phyloP scores from a whole-genome alignment of 768 basidiomycete genomes.

The Suillus subluteus region DNA sequence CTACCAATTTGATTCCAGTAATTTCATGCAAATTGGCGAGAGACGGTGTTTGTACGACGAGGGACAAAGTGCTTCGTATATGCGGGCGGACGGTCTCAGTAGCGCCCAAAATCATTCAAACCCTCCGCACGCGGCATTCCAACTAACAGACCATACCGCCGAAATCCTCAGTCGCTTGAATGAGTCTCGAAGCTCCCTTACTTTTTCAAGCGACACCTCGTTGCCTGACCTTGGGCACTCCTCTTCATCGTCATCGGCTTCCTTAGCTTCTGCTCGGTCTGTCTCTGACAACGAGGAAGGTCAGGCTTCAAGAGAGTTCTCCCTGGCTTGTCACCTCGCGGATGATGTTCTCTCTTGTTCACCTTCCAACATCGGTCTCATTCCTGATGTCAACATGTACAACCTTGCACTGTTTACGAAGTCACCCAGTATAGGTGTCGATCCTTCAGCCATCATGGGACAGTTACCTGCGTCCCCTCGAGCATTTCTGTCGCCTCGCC shows the following conservation, averaged over 20 bases:
- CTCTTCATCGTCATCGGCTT: constrained; percentile 1
- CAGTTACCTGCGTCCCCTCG: constrained; percentile 7
- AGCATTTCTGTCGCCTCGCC: neutral
- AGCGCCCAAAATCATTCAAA: neutral
- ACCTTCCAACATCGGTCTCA: constrained; percentile 25
- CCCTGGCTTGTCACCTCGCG: constrained; percentile 8
- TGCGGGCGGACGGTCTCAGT: neutral
- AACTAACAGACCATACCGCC: neutral
- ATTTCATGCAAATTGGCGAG: neutral
- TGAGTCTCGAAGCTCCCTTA: neutral
- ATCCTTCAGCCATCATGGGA: constrained; percentile 44
- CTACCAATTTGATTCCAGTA: constrained; percentile 6
- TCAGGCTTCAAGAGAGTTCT: neutral
- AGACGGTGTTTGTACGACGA: neutral
- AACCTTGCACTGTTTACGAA: constrained; percentile 23
- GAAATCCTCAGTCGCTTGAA: neutral
- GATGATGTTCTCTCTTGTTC: constrained; percentile 18
- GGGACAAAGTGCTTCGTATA: neutral
- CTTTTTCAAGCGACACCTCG: neutral
- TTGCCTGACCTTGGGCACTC: neutral
- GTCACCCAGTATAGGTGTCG: constrained; percentile 32
- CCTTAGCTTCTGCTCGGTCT: neutral
- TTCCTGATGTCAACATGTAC: constrained; percentile 42
- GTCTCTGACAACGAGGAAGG: neutral
- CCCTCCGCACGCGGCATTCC: neutral